Evolutionary conservation across 1,139 yeast genomes (phyloP).

Genomic region (Candida mesenterica): DNA sequence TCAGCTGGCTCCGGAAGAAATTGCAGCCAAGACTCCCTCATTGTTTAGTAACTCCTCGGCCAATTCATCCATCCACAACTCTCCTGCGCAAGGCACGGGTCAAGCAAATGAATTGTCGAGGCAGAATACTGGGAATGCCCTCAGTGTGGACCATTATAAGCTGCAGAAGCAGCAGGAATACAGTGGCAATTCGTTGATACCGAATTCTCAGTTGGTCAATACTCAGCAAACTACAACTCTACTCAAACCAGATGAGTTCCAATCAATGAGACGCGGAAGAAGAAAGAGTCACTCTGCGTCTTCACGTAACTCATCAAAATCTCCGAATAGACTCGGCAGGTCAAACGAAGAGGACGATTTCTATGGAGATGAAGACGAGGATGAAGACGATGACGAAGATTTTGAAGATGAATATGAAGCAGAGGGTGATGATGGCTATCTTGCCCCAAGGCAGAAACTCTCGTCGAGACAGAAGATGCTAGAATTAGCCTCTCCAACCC

Average conservation of each 20-base stretch:
- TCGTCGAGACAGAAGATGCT: slow-evolving; percentile 57
- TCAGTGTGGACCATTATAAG: slow-evolving; percentile 3
- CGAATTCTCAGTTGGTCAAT: slow-evolving; percentile 18
- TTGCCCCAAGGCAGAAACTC: slow-evolving; percentile 11
- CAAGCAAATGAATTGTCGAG: slow-evolving; percentile 8
- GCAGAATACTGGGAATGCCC: slow-evolving; percentile 13
- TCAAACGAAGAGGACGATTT: slow-evolving; percentile 13
- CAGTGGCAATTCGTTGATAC: slow-evolving; percentile 12
- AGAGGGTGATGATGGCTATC: slow-evolving; percentile 12
- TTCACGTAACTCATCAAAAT: slow-evolving; percentile 13
- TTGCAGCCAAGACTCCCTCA: slow-evolving; percentile 43
- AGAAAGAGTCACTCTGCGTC: slow-evolving; percentile 28
- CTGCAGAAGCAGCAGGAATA: slow-evolving; percentile 8
- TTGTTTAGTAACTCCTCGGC: slow-evolving; percentile 43
- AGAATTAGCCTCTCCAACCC: slow-evolving; percentile 57
- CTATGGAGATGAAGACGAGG: slow-evolving; percentile 11
- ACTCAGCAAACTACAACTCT: slow-evolving; percentile 9
- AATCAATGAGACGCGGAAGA: slow-evolving; percentile 33
- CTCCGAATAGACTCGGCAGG: slow-evolving; percentile 13
- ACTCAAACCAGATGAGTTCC: slow-evolving; percentile 38
- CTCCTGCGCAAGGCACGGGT: slow-evolving; percentile 14
- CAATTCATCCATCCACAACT: slow-evolving; percentile 28
- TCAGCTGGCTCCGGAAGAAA: slow-evolving; percentile 34
- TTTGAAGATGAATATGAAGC: slow-evolving; percentile 13
- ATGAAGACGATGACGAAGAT: slow-evolving; percentile 9